Evolutionary conservation across 331 rosid genomes (phyloP).

Genomic region (Malus hybrid): DNA sequence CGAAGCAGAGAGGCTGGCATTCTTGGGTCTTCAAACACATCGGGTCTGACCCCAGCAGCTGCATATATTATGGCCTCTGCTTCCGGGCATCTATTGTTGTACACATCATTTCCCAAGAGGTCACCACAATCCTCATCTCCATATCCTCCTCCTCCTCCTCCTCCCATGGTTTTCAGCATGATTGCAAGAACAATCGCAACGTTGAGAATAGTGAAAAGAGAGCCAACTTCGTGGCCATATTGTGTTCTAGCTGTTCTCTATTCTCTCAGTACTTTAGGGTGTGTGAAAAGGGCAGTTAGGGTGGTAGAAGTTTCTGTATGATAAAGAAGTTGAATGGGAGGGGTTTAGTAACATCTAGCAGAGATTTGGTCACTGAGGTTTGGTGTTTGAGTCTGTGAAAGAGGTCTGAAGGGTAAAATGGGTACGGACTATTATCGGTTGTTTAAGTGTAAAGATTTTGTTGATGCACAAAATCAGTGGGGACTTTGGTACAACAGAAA

Average conservation of each 20-base stretch:
- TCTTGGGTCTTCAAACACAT: constrained; percentile 45
- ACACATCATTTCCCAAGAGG: constrained; percentile 26
- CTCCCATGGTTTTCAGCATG: constrained; percentile 9
- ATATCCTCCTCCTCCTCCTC: constrained; percentile 21
- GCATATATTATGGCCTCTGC: constrained; percentile 61
- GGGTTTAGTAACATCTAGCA: not conserved
- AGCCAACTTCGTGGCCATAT: constrained; percentile 22
- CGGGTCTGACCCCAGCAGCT: constrained; percentile 38
- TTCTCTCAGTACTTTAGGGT: not conserved
- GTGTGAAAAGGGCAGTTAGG: not conserved
- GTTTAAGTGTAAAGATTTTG: too few relatives aligned
- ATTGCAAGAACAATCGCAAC: constrained; percentile 22
- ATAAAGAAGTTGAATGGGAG: not conserved
- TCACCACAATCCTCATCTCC: constrained; percentile 16
- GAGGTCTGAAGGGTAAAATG: not conserved
- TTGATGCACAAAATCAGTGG: too few relatives aligned
- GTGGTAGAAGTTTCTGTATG: not conserved
- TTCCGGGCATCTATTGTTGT: constrained; percentile 42
- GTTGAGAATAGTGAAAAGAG: constrained; percentile 29
- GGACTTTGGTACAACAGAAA: too few relatives aligned
- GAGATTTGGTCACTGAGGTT: constrained; percentile 1
- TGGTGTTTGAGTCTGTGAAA: not conserved
- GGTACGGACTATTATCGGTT: too few relatives aligned
- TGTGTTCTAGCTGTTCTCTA: not conserved
- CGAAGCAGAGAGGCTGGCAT: constrained; percentile 83